These are phyloP conservation scores for Rhizophagus sp. DNA, from an alignment of 192 early-diverging fungal genomes.

Conservation along the genomic window DNA sequence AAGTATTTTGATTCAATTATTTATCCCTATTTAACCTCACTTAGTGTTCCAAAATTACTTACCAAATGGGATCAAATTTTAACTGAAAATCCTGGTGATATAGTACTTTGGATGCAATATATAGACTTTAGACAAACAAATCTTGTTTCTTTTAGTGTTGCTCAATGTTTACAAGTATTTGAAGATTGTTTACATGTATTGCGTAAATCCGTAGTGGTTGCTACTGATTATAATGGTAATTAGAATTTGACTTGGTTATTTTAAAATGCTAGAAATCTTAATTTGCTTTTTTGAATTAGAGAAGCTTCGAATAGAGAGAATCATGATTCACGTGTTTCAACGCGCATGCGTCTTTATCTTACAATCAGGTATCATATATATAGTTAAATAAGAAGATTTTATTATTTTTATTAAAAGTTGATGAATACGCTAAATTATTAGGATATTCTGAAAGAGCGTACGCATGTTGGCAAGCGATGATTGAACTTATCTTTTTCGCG, in stretches of 20 bases:
- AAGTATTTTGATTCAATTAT: background rate
- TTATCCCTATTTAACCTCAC: background rate
- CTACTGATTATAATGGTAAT: constrained; percentile 8
- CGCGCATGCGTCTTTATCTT: constrained; percentile 53
- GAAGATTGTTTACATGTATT: constrained; percentile 47
- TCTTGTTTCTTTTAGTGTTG: constrained; percentile 51
- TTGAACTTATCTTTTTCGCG: constrained; percentile 52
- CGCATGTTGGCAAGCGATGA: constrained; percentile 48
- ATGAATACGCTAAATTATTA: constrained; percentile 14
- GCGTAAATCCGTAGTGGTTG: constrained; percentile 23
- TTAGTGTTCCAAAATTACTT: constrained; percentile 41
- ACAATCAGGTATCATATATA: constrained; percentile 46
- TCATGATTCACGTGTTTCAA: constrained; percentile 54
- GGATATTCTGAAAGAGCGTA: constrained; percentile 55
- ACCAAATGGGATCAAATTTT: constrained; percentile 57
- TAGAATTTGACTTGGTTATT: background rate
- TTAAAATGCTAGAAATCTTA: background rate
- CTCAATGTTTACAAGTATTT: constrained; percentile 36
- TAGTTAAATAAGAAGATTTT: background rate
- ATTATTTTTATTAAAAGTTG: background rate
- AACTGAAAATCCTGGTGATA: constrained; percentile 35
- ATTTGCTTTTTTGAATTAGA: constrained; percentile 1
- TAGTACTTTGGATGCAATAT: constrained; percentile 58
- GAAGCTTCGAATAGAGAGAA: constrained; percentile 39
- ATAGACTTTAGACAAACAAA: constrained; percentile 57